phyloP scores from a whole-genome alignment of 768 basidiomycete genomes.

The Boletus subparvulus region DNA sequence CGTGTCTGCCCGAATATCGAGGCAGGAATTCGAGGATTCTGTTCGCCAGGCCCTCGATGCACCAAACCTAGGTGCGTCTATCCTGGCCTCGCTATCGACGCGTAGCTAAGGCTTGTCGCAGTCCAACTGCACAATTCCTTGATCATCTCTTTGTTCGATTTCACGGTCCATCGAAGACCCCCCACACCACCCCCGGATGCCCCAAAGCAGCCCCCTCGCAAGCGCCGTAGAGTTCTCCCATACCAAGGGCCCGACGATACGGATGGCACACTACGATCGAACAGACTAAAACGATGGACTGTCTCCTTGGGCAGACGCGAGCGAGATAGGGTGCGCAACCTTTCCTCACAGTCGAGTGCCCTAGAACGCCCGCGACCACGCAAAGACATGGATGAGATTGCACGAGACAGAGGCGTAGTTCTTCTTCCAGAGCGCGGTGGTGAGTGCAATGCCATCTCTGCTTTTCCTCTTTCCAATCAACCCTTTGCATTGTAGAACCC shows the following conservation, averaged over 20 bases:
- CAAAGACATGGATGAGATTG: constrained; percentile 63
- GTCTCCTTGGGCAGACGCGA: constrained; percentile 71
- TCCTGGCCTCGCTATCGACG: neutral
- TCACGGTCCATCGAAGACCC: constrained; percentile 67
- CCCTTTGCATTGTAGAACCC: constrained; percentile 44
- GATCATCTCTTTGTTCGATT: constrained; percentile 80
- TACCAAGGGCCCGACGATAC: constrained; percentile 70
- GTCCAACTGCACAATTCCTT: constrained; percentile 83
- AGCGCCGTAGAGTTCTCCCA: constrained; percentile 64
- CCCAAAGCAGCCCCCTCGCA: constrained; percentile 63
- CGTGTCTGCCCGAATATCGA: constrained; percentile 64
- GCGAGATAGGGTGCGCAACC: constrained; percentile 61
- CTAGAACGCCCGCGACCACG: constrained; percentile 47
- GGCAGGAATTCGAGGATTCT: constrained; percentile 73
- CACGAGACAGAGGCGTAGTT: constrained; percentile 64
- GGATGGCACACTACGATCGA: constrained; percentile 55
- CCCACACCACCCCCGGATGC: constrained; percentile 62
- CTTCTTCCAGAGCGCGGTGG: constrained; percentile 67
- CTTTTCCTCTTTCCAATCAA: neutral
- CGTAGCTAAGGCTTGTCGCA: constrained; percentile 27
- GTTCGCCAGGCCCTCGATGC: constrained; percentile 62
- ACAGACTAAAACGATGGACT: constrained; percentile 71
- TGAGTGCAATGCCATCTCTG: constrained; percentile 24
- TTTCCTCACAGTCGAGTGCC: constrained; percentile 47
- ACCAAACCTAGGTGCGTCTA: constrained; percentile 47